A percentile compares a stretch with the other conserved stretches of the same genome.
Conservation (phyloP, 352 stramenopile genomes). For the Pythium brassicae region DNA sequence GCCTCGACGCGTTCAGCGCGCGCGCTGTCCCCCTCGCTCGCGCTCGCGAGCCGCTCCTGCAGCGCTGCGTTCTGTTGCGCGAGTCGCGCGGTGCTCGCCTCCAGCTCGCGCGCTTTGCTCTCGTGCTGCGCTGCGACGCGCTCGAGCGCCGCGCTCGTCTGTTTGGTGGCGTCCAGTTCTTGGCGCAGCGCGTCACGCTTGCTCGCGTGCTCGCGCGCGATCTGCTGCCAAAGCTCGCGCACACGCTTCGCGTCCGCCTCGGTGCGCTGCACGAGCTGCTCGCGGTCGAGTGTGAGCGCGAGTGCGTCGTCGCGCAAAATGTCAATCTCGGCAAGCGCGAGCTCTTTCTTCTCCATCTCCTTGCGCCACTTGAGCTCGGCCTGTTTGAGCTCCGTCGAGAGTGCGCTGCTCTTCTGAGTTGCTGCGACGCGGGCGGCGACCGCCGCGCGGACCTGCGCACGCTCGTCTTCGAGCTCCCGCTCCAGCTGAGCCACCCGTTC, state of each 20-base stretch:
- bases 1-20: constrained; percentile 31
- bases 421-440: constrained; percentile 46
- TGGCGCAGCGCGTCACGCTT: constrained; percentile 39
- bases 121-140: constrained; percentile 18
- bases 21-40: constrained; percentile 25
- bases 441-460: constrained; percentile 42
- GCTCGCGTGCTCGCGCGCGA: constrained; percentile 59
- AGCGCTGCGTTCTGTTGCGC: constrained; percentile 35
- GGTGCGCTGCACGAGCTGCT: constrained; percentile 60
- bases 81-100: constrained; percentile 25
- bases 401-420: constrained; percentile 44
- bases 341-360: constrained; percentile 59
- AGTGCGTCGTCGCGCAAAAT: constrained; percentile 42
- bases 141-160: constrained; percentile 23
- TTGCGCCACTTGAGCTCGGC: constrained; percentile 59
- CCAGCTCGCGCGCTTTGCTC: constrained; percentile 27
- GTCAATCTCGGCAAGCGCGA: constrained; percentile 41
- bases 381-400: constrained; percentile 43
- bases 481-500: constrained; percentile 46
- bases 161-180: constrained; percentile 33
- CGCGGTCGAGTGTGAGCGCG: constrained; percentile 36
- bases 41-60: constrained; percentile 30
- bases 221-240: constrained; percentile 76
- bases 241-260: constrained; percentile 69
- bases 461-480: constrained; percentile 61